These are phyloP conservation scores for Lathyrus sativus DNA, from an alignment of 306 rosid genomes.

Conservation along the genomic window DNA sequence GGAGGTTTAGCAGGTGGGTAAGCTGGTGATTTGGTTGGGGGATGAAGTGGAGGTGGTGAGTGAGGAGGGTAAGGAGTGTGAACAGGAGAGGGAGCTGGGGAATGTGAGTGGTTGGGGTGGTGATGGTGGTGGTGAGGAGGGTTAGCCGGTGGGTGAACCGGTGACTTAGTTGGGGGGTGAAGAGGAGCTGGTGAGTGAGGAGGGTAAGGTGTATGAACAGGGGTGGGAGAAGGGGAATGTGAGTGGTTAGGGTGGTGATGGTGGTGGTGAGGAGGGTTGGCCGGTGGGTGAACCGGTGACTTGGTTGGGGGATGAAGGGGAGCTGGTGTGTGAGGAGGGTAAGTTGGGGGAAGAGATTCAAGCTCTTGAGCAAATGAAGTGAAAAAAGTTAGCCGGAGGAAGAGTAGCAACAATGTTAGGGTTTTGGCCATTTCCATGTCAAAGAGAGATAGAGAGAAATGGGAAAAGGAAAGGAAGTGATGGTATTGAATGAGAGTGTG, in stretches of 20 bases:
- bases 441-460: neutral
- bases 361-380: conserved; percentile 4
- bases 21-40: conserved; percentile 35
- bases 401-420: neutral
- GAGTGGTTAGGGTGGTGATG: conserved; percentile 45
- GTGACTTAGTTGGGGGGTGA: conserved; percentile 31
- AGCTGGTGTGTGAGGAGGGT: conserved; percentile 31
- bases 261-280: conserved; percentile 44
- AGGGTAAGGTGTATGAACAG: conserved; percentile 20
- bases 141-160: conserved; percentile 23
- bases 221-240: conserved; percentile 37
- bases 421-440: conserved; percentile 6
- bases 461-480: neutral
- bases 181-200: neutral
- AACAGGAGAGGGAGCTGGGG: conserved; percentile 35
- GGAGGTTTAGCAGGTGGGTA: neutral
- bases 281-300: conserved; percentile 30
- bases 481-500: neutral
- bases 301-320: conserved; percentile 17
- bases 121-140: conserved; percentile 50
- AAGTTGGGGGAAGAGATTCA: conserved; percentile 38
- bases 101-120: conserved; percentile 40
- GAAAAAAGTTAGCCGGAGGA: neutral
- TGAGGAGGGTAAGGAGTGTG: conserved; percentile 32
- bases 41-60: neutral